phyloP scores from a whole-genome alignment of 1,139 yeast genomes.

The Lodderomyces theae region DNA sequence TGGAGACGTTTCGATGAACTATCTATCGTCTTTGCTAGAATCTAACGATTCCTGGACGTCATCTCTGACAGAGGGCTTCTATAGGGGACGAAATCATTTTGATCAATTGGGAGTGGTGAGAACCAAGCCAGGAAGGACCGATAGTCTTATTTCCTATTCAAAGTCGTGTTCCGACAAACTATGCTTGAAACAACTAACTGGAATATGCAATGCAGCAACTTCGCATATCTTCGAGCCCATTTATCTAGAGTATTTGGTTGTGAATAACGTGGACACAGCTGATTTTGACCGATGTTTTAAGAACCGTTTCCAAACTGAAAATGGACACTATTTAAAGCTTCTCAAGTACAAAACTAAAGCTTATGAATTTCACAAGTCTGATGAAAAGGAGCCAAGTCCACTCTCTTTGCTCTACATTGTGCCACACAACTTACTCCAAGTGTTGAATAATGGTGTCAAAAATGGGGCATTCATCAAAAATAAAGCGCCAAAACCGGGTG shows the following conservation, averaged over 20 bases:
- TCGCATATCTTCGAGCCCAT: constrained; percentile 36
- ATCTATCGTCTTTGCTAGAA: constrained; percentile 15
- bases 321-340: constrained; percentile 18
- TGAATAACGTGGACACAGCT: constrained; percentile 27
- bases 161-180: constrained; percentile 90
- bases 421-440: constrained; percentile 30
- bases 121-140: constrained; percentile 88
- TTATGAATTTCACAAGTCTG: constrained; percentile 26
- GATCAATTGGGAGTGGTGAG: constrained; percentile 61
- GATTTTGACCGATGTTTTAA: constrained; percentile 57
- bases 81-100: constrained; percentile 68
- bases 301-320: constrained; percentile 24
- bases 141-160: constrained; percentile 65
- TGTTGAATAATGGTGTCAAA: constrained; percentile 52
- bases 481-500: constrained; percentile 42
- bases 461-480: constrained; percentile 50
- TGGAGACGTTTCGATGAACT: constrained; percentile 78
- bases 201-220: constrained; percentile 54
- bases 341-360: constrained; percentile 23
- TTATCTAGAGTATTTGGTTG: constrained; percentile 52
- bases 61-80: not conserved
- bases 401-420: constrained; percentile 34
- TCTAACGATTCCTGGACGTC: constrained; percentile 22
- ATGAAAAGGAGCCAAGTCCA: constrained; percentile 30
- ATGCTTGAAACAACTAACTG: constrained; percentile 59